phyloP scores from a whole-genome alignment of 768 basidiomycete species.

The Kwoniella europaea region DNA sequence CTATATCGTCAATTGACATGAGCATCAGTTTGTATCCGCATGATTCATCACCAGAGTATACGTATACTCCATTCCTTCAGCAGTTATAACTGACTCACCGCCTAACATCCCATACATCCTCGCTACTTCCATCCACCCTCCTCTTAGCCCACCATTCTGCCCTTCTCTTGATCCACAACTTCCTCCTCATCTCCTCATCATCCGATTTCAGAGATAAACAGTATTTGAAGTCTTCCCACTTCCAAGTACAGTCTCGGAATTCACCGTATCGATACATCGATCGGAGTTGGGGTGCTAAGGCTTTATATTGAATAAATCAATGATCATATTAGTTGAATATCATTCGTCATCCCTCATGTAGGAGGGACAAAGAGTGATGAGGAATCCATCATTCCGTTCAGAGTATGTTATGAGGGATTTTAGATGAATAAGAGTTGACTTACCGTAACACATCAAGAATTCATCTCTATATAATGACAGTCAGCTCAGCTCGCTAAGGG shows the following conservation, averaged over 20 bases:
- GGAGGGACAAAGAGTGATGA: too few species aligned
- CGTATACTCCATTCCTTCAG: too few species aligned
- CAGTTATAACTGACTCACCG: too few species aligned
- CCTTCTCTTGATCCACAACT: slow-evolving; percentile 80
- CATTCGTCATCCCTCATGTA: too few species aligned
- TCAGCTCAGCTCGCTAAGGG: not conserved
- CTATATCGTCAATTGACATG: too few species aligned
- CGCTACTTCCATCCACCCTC: slow-evolving; percentile 78
- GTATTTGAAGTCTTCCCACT: slow-evolving; percentile 92
- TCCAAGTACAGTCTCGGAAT: slow-evolving; percentile 71
- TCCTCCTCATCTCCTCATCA: slow-evolving; percentile 74
- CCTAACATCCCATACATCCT: slow-evolving; percentile 93
- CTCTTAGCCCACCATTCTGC: slow-evolving; percentile 95
- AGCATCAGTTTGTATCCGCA: too few species aligned
- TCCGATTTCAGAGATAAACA: slow-evolving; percentile 82
- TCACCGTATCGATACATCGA: slow-evolving; percentile 85
- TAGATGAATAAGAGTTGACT: slow-evolving; percentile 12
- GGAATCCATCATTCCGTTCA: too few species aligned
- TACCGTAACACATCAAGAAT: slow-evolving; percentile 60
- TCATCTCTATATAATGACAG: slow-evolving; percentile 51
- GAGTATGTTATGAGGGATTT: too few species aligned
- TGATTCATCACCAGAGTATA: too few species aligned
- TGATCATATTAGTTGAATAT: too few species aligned
- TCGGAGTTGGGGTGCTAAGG: slow-evolving; percentile 76
- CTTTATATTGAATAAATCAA: slow-evolving; percentile 59